phyloP scores from a whole-genome alignment of 169 alveolate genomes.

The Plasmodium berghei region DNA sequence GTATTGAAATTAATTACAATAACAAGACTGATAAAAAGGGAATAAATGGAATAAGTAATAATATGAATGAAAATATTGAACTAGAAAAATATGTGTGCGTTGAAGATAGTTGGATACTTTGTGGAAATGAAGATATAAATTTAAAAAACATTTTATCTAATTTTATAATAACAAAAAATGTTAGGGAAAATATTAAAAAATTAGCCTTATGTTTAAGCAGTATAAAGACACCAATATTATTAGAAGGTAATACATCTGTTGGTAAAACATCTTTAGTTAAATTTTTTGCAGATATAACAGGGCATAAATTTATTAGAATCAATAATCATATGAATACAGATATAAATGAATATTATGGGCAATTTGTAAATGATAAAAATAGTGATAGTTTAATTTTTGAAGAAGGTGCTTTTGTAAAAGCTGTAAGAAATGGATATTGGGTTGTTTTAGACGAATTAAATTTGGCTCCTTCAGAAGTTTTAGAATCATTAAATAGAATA shows the following conservation, averaged over 20 bases:
- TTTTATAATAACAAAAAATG: constrained; percentile 93
- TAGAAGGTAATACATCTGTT: constrained; percentile 99
- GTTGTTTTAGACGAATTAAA: constrained; percentile 99
- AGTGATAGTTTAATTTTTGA: constrained; percentile 93
- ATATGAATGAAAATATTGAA: constrained; percentile 57
- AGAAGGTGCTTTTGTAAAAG: constrained; percentile 98
- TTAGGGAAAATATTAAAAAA: constrained; percentile 89
- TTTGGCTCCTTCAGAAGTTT: constrained; percentile 98
- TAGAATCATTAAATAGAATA: constrained; percentile 98
- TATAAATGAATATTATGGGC: constrained; percentile 98
- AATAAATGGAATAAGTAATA: background rate
- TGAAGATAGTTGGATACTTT: constrained; percentile 67
- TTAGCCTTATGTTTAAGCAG: constrained; percentile 94
- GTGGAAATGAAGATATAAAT: constrained; percentile 68
- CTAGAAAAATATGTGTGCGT: constrained; percentile 60
- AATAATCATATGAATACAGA: constrained; percentile 99
- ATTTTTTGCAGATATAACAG: constrained; percentile 94
- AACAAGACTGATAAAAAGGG: constrained; percentile 1
- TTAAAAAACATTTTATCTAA: constrained; percentile 67
- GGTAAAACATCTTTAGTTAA: constrained; percentile 99
- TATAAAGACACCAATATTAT: constrained; percentile 96
- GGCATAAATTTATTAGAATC: constrained; percentile 96
- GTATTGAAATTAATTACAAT: no score
- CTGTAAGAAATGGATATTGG: constrained; percentile 99
- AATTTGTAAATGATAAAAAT: constrained; percentile 93